Conservation (phyloP, 148 eudicot genomes). For the Nepenthes mirabilis region DNA sequence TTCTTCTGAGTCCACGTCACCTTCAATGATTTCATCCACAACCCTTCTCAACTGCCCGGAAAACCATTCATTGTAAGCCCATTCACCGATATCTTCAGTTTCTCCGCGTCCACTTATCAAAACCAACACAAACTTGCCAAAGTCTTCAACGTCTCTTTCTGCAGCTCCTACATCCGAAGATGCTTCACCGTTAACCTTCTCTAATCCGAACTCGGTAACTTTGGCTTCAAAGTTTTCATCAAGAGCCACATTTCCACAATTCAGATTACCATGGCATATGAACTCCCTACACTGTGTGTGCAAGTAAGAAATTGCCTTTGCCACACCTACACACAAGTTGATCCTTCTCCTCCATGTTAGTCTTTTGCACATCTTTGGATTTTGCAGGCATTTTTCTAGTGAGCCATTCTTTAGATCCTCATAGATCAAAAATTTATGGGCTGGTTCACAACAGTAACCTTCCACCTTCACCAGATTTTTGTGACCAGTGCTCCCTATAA, state of each 20-base stretch:
- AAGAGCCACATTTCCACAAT: slow-evolving; percentile 32
- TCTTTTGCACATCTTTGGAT: slow-evolving; percentile 28
- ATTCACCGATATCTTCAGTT: slow-evolving; percentile 19
- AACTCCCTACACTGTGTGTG: slow-evolving; percentile 57
- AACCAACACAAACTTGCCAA: slow-evolving; percentile 34
- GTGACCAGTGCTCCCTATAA: slow-evolving; percentile 42
- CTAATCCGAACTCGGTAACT: slow-evolving; percentile 41
- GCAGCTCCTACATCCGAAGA: slow-evolving; percentile 9
- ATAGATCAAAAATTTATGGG: slow-evolving; percentile 32
- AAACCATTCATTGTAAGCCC: slow-evolving; percentile 35
- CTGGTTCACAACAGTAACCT: slow-evolving; percentile 49
- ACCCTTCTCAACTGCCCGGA: slow-evolving; percentile 18
- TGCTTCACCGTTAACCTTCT: slow-evolving; percentile 6
- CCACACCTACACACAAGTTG: slow-evolving; percentile 30
- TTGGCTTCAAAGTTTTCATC: slow-evolving; percentile 41
- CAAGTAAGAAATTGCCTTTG: slow-evolving; percentile 44
- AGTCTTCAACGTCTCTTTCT: slow-evolving; percentile 34
- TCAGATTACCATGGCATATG: slow-evolving; percentile 42
- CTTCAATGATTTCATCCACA: slow-evolving; percentile 26
- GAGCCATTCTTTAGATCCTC: slow-evolving; percentile 42
- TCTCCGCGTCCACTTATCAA: slow-evolving; percentile 28
- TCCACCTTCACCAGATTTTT: slow-evolving; percentile 38
- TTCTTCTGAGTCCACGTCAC: slow-evolving; percentile 30
- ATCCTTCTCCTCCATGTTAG: slow-evolving; percentile 47
- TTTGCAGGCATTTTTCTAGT: slow-evolving; percentile 26